phyloP scores from a whole-genome alignment of 163 green algal species.

The Scenedesmus sp. region DNA sequence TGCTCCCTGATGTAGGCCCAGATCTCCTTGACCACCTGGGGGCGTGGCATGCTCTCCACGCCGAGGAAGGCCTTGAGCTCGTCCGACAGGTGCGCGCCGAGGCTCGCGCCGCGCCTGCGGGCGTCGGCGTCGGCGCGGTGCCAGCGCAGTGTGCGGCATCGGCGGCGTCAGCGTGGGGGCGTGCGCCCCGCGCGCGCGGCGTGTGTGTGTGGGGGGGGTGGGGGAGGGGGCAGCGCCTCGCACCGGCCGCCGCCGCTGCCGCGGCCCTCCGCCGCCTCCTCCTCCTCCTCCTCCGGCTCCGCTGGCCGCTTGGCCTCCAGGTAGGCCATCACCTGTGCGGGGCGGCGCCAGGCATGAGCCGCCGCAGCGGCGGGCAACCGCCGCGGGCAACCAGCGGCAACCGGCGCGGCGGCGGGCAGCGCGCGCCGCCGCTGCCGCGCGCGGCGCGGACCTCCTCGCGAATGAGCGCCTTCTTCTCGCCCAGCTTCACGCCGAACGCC shows the following conservation, averaged over 20 bases:
- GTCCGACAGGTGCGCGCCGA: too few species aligned
- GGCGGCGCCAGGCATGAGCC: too few species aligned
- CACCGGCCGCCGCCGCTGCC: background rate
- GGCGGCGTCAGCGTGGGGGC: too few species aligned
- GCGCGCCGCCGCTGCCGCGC: background rate
- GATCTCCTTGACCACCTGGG: conserved; percentile 63
- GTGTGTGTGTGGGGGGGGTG: too few species aligned
- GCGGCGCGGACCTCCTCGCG: conserved; percentile 46
- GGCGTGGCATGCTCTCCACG: conserved; percentile 55
- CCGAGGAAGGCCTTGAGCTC: conserved; percentile 63
- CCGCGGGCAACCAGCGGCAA: too few species aligned
- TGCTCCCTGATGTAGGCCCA: conserved; percentile 77
- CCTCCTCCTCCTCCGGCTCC: background rate
- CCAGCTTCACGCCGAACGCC: conserved; percentile 53
- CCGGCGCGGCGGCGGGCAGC: background rate
- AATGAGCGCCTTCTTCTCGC: conserved; percentile 55
- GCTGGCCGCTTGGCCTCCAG: conserved; percentile 16
- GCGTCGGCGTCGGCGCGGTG: too few species aligned
- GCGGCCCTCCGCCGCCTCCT: conserved; percentile 25
- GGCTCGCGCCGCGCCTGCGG: too few species aligned
- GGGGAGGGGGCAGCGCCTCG: too few species aligned
- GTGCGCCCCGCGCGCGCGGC: too few species aligned
- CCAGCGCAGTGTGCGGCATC: too few species aligned
- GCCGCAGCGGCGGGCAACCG: too few species aligned
- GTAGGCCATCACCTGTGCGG: conserved; percentile 42